A percentile compares a stretch with the other conserved stretches of the same genome.
These are phyloP conservation scores for Pterocarpus santalinus DNA, from an alignment of 306 rosid genomes.

Conservation along the genomic window DNA sequence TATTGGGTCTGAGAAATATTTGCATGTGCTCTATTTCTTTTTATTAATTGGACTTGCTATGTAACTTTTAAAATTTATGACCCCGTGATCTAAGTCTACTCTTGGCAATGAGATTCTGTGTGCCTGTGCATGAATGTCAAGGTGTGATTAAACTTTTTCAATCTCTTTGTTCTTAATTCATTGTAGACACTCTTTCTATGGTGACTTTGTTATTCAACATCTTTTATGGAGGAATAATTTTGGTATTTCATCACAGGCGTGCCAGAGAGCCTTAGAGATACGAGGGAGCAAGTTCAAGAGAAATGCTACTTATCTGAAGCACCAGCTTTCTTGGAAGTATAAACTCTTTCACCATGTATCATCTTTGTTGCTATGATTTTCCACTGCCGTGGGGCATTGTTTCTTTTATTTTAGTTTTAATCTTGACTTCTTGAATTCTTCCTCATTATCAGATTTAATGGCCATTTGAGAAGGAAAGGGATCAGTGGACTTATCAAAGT, in stretches of 20 bases:
- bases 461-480: constrained; percentile 86
- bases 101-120: neutral
- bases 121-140: neutral
- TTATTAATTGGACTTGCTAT: neutral
- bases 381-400: neutral
- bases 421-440: constrained; percentile 20
- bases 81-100: too few species aligned
- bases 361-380: constrained; percentile 12
- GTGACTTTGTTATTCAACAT: neutral
- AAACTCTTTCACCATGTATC: constrained; percentile 35
- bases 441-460: constrained; percentile 69
- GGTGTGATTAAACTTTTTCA: constrained; percentile 2
- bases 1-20: neutral
- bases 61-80: neutral
- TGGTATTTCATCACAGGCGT: constrained; percentile 60
- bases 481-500: constrained; percentile 81
- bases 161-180: neutral
- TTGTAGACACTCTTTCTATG: neutral
- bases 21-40: too few species aligned
- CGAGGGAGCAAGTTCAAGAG: constrained; percentile 68
- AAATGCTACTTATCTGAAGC: constrained; percentile 70
- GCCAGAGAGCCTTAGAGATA: constrained; percentile 64
- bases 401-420: neutral
- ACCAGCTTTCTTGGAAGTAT: constrained; percentile 89
- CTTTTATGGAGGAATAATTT: constrained; percentile 2